These are phyloP conservation scores for Aureobasidium leucospermi DNA, from an alignment of 2,329 filamentous ascomycete species.

Conservation along the genomic window DNA sequence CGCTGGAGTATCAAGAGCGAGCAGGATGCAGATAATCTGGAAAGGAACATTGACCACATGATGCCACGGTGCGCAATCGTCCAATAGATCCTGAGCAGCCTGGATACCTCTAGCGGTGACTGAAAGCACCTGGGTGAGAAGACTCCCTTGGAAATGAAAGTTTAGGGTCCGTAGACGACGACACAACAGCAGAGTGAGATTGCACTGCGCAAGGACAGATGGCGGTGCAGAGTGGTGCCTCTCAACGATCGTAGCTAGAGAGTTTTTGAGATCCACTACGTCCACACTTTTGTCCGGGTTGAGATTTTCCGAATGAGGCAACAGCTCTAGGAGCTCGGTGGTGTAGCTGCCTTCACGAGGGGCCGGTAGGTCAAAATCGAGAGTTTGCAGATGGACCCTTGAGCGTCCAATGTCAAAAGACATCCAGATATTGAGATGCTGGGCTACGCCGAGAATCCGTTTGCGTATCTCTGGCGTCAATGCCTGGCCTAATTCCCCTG, in stretches of 20 bases:
- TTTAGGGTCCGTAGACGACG: conserved; percentile 48
- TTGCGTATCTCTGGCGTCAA: conserved; percentile 10
- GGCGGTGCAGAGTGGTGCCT: conserved; percentile 35
- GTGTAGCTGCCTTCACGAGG: conserved; percentile 37
- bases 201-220: conserved; percentile 46
- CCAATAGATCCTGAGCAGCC: conserved; percentile 41
- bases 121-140: conserved; percentile 42
- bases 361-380: conserved; percentile 36
- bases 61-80: conserved; percentile 47
- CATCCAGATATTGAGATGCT: conserved; percentile 53
- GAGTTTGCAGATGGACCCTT: conserved; percentile 42
- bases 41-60: conserved; percentile 55
- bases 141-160: conserved; percentile 35
- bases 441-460: conserved; percentile 41
- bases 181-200: conserved; percentile 49
- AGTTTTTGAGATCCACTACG: conserved; percentile 36
- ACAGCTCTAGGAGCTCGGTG: conserved; percentile 44
- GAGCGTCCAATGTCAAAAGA: conserved; percentile 53
- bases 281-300: conserved; percentile 44
- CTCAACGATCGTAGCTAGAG: conserved; percentile 36
- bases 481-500: conserved; percentile 15
- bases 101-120: conserved; percentile 40
- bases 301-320: conserved; percentile 47
- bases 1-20: conserved; percentile 48
- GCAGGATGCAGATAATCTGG: conserved; percentile 49